Evolutionary conservation across 176 grass and related monocot species (phyloP), one percentile per base, ranked within the genome.

Genomic region (Olyra latifolia): DNA sequence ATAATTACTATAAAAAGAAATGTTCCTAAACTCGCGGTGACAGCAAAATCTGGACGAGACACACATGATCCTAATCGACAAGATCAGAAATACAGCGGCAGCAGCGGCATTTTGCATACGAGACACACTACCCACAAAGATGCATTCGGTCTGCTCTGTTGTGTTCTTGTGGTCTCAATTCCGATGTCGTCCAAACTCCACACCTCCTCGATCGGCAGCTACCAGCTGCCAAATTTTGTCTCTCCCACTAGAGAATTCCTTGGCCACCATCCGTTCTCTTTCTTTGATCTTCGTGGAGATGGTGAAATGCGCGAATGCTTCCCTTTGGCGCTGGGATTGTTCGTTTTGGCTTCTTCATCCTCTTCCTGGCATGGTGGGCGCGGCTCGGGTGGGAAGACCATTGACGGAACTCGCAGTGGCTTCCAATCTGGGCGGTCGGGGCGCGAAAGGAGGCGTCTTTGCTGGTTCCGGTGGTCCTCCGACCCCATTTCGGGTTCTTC

Each of bases 281-380:
- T 50, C 25, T 17, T 14, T 24, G 16, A 28, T 70, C 43, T 20
- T 25, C 17, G 45, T 4, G 32, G 2, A 5, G 24, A 17, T 3
- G 41, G 25, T 8, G 41, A 11, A 46, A 43, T 23, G 66, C 66
- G 42, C 19, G 48, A 3, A 10, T 47, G 5, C 4, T 8, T 24
- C 45, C 28, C 27, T 23, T 64, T 78, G 19, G 60, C 57, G 74
- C 74, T 0, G 41, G 20, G 57, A 8, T 23, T 10, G 10, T 55
- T 28, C 16, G 3, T 75, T 38, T 83, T 75, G 61, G 81, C 16
- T 83, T 83, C 32, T 6, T 53, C 69, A 14, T 61, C 47, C 46
- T 41, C 62, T 2, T 9, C 15, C n/a, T 28, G 50, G 4, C 49
- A 2, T 13, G 41, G 6, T 10, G 20, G 47, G 11, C n/a, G 72